Conservation (phyloP, 331 rosid genomes). For the Cydonia oblonga region DNA sequence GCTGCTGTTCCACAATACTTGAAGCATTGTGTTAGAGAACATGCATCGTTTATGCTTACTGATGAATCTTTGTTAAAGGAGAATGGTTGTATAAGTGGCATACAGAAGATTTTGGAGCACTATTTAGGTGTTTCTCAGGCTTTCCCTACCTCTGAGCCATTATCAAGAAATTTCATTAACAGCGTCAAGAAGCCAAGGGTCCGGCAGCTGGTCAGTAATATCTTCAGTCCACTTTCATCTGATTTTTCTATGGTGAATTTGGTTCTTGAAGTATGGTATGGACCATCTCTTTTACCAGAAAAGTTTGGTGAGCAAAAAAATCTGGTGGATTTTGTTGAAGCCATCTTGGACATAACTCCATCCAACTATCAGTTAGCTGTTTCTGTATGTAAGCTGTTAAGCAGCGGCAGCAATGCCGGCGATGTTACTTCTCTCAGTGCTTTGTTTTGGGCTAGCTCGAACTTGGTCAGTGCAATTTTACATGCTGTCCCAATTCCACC, state of each 20-base stretch:
- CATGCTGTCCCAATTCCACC: slow-evolving; percentile 77
- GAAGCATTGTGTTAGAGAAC: slow-evolving; percentile 49
- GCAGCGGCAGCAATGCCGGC: slow-evolving; percentile 22
- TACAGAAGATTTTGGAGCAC: slow-evolving; percentile 48
- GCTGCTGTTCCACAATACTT: slow-evolving; percentile 38
- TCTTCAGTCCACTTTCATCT: slow-evolving; percentile 47
- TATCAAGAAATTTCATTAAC: slow-evolving; percentile 54
- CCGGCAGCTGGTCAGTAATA: slow-evolving; percentile 43
- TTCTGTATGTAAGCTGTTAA: slow-evolving; percentile 52
- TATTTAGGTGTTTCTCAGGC: slow-evolving; percentile 34
- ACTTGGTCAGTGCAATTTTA: slow-evolving; percentile 54
- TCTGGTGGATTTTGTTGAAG: slow-evolving; percentile 86
- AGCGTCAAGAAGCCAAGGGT: slow-evolving; percentile 67
- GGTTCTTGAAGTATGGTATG: slow-evolving; percentile 67
- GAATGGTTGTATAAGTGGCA: slow-evolving; percentile 24
- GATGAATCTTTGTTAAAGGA: slow-evolving; percentile 44
- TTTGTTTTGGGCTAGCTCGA: slow-evolving; percentile 78
- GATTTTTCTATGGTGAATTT: slow-evolving; percentile 54
- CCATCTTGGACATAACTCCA: slow-evolving; percentile 59
- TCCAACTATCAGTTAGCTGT: slow-evolving; percentile 59
- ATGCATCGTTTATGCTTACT: slow-evolving; percentile 51
- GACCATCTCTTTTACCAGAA: slow-evolving; percentile 61
- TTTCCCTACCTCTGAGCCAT: slow-evolving; percentile 30
- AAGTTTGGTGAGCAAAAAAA: slow-evolving; percentile 37
- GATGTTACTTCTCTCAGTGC: slow-evolving; percentile 36